Evolutionary conservation across 441 rosid species (phyloP).

Genomic region (Mallotus repandus): DNA sequence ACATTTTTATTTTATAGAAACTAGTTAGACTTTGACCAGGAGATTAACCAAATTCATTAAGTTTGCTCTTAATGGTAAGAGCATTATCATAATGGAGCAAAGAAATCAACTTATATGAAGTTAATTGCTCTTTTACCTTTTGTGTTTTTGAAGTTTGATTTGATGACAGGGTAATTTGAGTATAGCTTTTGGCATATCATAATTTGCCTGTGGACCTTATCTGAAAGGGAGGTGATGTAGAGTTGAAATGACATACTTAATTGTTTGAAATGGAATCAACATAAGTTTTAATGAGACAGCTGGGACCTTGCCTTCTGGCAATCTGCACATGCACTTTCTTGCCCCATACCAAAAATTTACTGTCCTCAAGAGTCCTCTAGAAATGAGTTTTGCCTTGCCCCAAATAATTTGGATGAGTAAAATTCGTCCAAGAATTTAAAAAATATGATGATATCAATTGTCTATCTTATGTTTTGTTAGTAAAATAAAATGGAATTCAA

Average conservation of each 20-base stretch:
- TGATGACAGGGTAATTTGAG: not conserved
- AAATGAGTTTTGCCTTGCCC: not conserved
- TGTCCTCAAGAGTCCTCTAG: constrained; percentile 4
- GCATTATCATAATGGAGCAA: not conserved
- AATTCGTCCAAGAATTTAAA: too few relatives aligned
- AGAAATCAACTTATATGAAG: not conserved
- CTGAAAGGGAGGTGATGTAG: too few relatives aligned
- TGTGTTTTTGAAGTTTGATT: not conserved
- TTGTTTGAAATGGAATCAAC: constrained; percentile 1
- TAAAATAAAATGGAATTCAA: not conserved
- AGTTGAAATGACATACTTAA: not conserved
- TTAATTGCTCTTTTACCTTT: not conserved
- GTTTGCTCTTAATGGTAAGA: too few relatives aligned
- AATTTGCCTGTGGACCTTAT: not conserved
- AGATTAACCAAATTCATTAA: too few relatives aligned
- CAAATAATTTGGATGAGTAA: not conserved
- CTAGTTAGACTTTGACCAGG: too few relatives aligned
- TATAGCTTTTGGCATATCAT: not conserved
- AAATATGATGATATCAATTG: too few relatives aligned
- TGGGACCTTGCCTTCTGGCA: constrained; percentile 19
- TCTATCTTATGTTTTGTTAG: too few relatives aligned
- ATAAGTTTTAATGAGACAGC: not conserved
- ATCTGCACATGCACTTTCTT: constrained; percentile 19
- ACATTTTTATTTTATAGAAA: too few relatives aligned
- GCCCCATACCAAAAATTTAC: constrained; percentile 9